Conservation (phyloP, 805 yeast genomes). For the Cyberlindnera saturnus region DNA sequence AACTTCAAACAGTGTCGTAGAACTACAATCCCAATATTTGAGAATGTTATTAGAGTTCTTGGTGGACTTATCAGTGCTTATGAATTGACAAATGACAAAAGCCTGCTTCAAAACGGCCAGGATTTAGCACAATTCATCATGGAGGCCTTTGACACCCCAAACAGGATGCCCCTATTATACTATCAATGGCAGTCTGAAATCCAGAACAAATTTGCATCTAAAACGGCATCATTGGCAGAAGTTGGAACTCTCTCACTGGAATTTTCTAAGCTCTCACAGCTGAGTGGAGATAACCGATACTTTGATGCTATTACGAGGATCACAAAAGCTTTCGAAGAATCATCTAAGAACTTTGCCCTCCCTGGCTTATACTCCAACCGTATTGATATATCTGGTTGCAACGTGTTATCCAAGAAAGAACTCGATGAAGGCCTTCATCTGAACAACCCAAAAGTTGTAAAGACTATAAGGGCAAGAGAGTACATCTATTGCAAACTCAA, state of each 20-base stretch:
- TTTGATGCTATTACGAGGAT: slow-evolving; percentile 44
- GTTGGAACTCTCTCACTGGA: slow-evolving; percentile 46
- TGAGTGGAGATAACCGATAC: slow-evolving; percentile 42
- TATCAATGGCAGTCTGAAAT: slow-evolving; percentile 36
- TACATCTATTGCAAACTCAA: slow-evolving; percentile 30
- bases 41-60: slow-evolving; percentile 44
- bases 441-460: slow-evolving; percentile 30
- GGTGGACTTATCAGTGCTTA: slow-evolving; percentile 51
- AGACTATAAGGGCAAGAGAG: slow-evolving; percentile 26
- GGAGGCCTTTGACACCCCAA: slow-evolving; percentile 55
- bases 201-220: slow-evolving; percentile 33
- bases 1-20: slow-evolving; percentile 36
- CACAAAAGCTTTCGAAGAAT: slow-evolving; percentile 31
- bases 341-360: slow-evolving; percentile 28
- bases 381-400: slow-evolving; percentile 49
- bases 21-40: slow-evolving; percentile 40
- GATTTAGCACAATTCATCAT: slow-evolving; percentile 43
- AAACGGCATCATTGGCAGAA: slow-evolving; percentile 35
- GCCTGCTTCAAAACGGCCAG: slow-evolving; percentile 34
- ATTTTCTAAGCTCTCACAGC: slow-evolving; percentile 44
- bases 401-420: slow-evolving; percentile 23
- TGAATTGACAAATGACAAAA: slow-evolving; percentile 35
- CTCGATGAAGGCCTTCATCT: slow-evolving; percentile 28
- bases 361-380: slow-evolving; percentile 38
- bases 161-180: slow-evolving; percentile 43